Base-by-base conservation (phyloP, 1,284 basidiomycete genomes). In the Schizophyllum commune region DNA sequence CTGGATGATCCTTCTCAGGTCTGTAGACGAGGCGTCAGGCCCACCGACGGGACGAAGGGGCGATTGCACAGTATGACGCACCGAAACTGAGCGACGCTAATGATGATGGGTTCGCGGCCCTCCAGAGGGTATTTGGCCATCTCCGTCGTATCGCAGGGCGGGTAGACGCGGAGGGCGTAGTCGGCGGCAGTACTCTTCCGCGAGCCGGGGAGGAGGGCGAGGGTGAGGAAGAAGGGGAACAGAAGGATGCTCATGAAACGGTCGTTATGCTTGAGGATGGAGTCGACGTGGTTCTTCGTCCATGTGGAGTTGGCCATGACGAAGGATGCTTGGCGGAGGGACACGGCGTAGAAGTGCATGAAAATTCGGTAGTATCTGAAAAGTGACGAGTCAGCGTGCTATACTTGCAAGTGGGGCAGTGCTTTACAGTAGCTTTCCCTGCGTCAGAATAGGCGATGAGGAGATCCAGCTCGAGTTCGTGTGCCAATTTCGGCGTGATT, bases 261-360 rank as follows among this genome's bases (percentile, higher is more conserved):
- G 67, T 86, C 83, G 17, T 75, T 74, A 62, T 85, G 77, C n/a
- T 75, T 74, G 15, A 96, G 75, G 56, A 96, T 84, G 1, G 81
- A 77, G 66, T 90, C 81, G 65, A 99, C 78, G 70, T 99, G 97
- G 52, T 81, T 83, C 66, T 88, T 85, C 1, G 97, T 99, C 96
- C 97, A 99, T 0, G 90, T 89, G 0, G 94, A 97, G 74, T 99
- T 99, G 65, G 89, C 94, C 88, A 97, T 95, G 57, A 90, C 65
- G 73, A 91, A 94, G 65, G 86, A 84, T 1, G 93, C 88, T 58
- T 82, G 81, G 22, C 85, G 80, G 19, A 99, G 84, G 13, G 89
- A 89, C 13, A 81, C 74, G 0, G 90, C 78, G 73, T 99, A 99
- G 58, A 89, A 79, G 62, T 83, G 82, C 77, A 96, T 95, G 73